A percentile compares a stretch with the other conserved stretches of the same genome.
Evolutionary conservation across 805 yeast species (phyloP).

Genomic region (Candida sphagnicola): DNA sequence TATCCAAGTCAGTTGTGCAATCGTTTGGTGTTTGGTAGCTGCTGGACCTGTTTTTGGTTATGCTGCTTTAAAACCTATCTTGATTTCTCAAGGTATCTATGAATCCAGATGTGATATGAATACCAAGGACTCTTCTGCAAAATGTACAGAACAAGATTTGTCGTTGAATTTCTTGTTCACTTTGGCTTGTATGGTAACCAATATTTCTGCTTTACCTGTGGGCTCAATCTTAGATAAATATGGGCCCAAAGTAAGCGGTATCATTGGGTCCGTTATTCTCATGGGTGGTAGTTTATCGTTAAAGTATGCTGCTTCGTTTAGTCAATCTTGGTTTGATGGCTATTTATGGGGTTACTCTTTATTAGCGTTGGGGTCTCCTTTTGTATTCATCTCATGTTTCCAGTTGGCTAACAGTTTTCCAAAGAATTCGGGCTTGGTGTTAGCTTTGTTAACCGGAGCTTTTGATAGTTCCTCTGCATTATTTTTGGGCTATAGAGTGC

Average conservation of each 20-base stretch:
- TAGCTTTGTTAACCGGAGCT: slow-evolving; percentile 88
- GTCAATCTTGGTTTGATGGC: slow-evolving; percentile 43
- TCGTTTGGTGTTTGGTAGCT: slow-evolving; percentile 81
- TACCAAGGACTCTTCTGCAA: slow-evolving; percentile 1
- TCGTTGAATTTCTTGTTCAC: slow-evolving; percentile 81
- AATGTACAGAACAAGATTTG: slow-evolving; percentile 77
- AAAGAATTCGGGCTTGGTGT: slow-evolving; percentile 68
- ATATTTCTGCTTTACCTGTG: slow-evolving; percentile 75
- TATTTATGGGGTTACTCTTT: slow-evolving; percentile 70
- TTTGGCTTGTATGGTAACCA: slow-evolving; percentile 81
- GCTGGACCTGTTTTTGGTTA: slow-evolving; percentile 96
- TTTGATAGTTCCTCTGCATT: slow-evolving; percentile 91
- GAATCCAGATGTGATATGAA: slow-evolving; percentile 48
- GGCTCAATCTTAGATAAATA: slow-evolving; percentile 72
- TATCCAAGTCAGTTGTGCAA: slow-evolving; percentile 67
- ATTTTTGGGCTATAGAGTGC: slow-evolving; percentile 67
- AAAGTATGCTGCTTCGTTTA: slow-evolving; percentile 32
- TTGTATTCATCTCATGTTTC: slow-evolving; percentile 85
- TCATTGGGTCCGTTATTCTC: slow-evolving; percentile 63
- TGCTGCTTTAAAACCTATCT: slow-evolving; percentile 87
- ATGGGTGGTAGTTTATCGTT: slow-evolving; percentile 51
- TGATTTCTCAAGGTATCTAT: slow-evolving; percentile 76
- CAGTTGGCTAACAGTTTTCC: slow-evolving; percentile 87
- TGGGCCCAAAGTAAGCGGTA: slow-evolving; percentile 80
- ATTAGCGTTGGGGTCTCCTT: slow-evolving; percentile 90